These are phyloP conservation scores for Ophiostoma ulmi DNA, from an alignment of 2,329 filamentous ascomycete genomes.

Conservation along the genomic window DNA sequence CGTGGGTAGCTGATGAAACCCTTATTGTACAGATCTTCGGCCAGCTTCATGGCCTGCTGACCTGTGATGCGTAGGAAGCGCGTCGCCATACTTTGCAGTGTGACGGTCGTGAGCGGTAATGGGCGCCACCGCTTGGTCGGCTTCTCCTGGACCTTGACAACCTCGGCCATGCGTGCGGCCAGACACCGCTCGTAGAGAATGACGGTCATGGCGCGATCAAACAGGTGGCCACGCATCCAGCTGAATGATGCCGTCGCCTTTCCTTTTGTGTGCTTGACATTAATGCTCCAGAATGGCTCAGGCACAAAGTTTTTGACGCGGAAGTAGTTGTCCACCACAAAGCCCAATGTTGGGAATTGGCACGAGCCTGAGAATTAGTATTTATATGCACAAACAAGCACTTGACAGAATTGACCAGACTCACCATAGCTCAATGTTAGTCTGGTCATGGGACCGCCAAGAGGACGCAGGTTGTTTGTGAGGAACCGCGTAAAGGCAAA, in stretches of 20 bases:
- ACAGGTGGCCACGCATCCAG: constrained; percentile 78
- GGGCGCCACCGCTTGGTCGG: constrained; percentile 93
- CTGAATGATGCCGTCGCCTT: constrained; percentile 65
- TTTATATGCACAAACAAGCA: background rate
- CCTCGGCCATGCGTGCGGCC: constrained; percentile 66
- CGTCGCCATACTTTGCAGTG: constrained; percentile 92
- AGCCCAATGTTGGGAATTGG: constrained; percentile 93
- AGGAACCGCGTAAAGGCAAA: constrained; percentile 88
- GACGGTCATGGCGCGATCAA: constrained; percentile 75
- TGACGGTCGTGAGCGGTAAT: constrained; percentile 87
- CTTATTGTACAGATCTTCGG: constrained; percentile 83
- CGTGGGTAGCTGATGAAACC: constrained; percentile 97
- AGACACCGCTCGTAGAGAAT: constrained; percentile 85
- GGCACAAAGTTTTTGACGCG: constrained; percentile 90
- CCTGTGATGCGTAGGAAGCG: constrained; percentile 85
- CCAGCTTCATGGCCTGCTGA: constrained; percentile 81
- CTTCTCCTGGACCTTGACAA: constrained; percentile 82
- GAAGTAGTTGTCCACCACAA: constrained; percentile 94
- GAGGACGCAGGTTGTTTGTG: constrained; percentile 67
- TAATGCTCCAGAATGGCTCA: constrained; percentile 90
- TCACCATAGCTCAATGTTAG: constrained; percentile 75
- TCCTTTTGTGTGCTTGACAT: constrained; percentile 67
- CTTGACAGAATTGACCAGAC: constrained; percentile 28
- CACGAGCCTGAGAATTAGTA: constrained; percentile 62
- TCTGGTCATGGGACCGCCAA: constrained; percentile 62